Conservation (phyloP, 139 green algal species). For the Edaphochlamys debaryana region DNA sequence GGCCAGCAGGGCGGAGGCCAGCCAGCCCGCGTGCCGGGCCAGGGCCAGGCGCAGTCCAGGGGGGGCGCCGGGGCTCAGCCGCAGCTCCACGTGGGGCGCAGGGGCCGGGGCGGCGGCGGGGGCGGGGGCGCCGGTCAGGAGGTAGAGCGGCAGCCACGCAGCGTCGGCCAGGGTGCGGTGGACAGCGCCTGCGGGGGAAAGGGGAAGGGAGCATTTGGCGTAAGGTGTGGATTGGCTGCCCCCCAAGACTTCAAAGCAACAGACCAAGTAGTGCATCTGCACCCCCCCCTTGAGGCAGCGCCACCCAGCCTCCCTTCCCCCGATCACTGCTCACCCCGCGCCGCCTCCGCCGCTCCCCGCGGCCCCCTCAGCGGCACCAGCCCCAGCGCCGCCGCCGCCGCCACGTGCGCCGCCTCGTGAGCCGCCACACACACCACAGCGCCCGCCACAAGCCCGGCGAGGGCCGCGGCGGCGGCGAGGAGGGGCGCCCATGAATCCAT, state of each 20-base stretch:
- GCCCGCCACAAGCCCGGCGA: not conserved
- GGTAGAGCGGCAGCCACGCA: not conserved
- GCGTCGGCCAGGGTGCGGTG: not conserved
- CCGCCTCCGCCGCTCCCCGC: not conserved
- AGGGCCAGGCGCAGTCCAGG: not conserved
- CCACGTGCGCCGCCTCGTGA: constrained; percentile 9
- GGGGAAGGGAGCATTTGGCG: not conserved
- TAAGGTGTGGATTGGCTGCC: no score
- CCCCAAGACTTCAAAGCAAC: not conserved
- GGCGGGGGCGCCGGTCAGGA: not conserved
- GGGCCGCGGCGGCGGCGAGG: not conserved
- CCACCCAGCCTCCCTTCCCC: not conserved
- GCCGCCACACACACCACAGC: not conserved
- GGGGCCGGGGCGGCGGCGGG: not conserved
- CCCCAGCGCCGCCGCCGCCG: not conserved
- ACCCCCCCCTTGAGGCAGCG: no score
- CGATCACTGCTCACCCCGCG: not conserved
- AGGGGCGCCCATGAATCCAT: no score
- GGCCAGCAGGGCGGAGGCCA: not conserved
- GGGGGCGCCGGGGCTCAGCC: not conserved
- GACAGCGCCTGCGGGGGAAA: not conserved
- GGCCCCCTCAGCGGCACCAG: not conserved
- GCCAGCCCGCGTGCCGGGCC: not conserved
- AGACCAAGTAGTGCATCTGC: not conserved
- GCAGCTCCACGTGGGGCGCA: not conserved